Percentiles rank a stretch among this genome's conserved stretches.
Evolutionary conservation across 805 yeast species (phyloP).

Genomic region (Spathaspora sp.): DNA sequence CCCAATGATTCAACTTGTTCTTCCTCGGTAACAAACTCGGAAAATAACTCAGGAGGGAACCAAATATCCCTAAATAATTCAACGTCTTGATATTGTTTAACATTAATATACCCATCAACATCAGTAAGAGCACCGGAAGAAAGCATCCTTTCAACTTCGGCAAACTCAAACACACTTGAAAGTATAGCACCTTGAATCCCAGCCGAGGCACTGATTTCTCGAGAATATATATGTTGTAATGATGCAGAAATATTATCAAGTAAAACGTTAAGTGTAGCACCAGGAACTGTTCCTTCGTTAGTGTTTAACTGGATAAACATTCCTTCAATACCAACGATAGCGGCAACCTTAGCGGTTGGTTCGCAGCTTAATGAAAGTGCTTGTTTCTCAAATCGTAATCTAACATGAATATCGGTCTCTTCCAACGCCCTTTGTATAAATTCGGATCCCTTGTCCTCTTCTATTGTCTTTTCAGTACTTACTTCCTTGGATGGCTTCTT

Average conservation of each 20-base stretch:
- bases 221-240: constrained; percentile 84
- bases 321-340: constrained; percentile 70
- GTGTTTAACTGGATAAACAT: constrained; percentile 58
- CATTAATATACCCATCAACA: constrained; percentile 60
- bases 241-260: constrained; percentile 62
- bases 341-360: constrained; percentile 90
- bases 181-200: constrained; percentile 42
- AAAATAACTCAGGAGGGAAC: constrained; percentile 42
- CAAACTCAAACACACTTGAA: constrained; percentile 46
- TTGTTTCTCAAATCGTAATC: constrained; percentile 69
- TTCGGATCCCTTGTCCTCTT: constrained; percentile 26
- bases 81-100: constrained; percentile 85
- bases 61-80: constrained; percentile 81
- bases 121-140: constrained; percentile 53
- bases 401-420: constrained; percentile 58
- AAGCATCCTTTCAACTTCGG: constrained; percentile 36
- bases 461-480: neutral
- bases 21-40: neutral
- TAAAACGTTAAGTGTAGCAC: constrained; percentile 41
- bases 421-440: constrained; percentile 31
- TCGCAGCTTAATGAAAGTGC: constrained; percentile 79
- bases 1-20: neutral
- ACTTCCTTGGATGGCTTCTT: constrained; percentile 14
- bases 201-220: constrained; percentile 80
- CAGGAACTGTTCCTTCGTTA: constrained; percentile 33